These are phyloP conservation scores for Drechslerella coelobrocha DNA, from an alignment of 2,329 filamentous ascomycete species.

Conservation along the genomic window DNA sequence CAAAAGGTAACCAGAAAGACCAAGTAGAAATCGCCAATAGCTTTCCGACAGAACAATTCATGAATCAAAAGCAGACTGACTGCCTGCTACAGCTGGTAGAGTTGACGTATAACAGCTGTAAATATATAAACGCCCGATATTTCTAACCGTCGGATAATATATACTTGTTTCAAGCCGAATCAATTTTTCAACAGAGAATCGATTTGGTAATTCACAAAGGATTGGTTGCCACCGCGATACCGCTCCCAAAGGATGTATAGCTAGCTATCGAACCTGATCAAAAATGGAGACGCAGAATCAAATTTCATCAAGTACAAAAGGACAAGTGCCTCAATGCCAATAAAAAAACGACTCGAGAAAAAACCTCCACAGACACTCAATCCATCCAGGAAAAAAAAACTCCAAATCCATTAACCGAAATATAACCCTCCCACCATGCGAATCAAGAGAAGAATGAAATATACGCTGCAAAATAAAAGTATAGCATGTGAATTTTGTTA, in stretches of 20 bases:
- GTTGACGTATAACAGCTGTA: no score
- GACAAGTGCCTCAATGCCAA: background rate
- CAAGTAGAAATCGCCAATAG: no score
- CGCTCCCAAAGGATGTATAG: slow-evolving; percentile 46
- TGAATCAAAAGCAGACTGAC: no score
- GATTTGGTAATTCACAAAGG: background rate
- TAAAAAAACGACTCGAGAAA: slow-evolving; percentile 18
- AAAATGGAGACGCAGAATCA: background rate
- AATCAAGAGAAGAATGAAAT: slow-evolving; percentile 16
- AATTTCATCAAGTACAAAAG: slow-evolving; percentile 10
- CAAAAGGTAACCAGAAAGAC: no score
- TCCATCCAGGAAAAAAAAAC: slow-evolving; percentile 42
- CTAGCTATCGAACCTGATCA: background rate
- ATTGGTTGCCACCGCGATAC: background rate
- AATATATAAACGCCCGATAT: no score
- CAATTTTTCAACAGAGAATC: no score
- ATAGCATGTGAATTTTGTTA: background rate
- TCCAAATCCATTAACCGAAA: slow-evolving; percentile 29
- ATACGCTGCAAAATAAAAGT: background rate
- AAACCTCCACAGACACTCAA: slow-evolving; percentile 47
- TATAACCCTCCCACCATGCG: slow-evolving; percentile 38
- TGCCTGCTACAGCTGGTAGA: no score
- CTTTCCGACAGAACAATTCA: no score
- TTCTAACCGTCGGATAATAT: no score
- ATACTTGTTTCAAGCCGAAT: no score